Evolutionary conservation across 805 yeast species (phyloP).

Genomic region (Hanseniaspora hatyaiensis): DNA sequence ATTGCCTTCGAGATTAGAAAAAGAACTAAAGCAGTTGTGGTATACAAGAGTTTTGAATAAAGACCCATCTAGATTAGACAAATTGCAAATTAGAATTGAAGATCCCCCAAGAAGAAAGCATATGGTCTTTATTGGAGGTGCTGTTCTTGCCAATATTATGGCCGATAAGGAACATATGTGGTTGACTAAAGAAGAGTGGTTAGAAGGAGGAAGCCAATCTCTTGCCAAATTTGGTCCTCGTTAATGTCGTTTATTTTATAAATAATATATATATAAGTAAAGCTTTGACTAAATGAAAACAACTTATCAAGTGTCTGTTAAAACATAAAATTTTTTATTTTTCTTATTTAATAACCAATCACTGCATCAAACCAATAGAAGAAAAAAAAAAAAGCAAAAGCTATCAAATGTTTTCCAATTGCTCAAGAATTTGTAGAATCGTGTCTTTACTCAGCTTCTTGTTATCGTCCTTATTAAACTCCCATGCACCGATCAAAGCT

Average conservation of each 20-base stretch:
- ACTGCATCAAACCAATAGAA: too few relatives aligned
- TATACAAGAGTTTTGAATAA: constrained; percentile 75
- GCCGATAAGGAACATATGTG: constrained; percentile 98
- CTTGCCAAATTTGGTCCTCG: constrained; percentile 87
- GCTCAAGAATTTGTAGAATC: too few relatives aligned
- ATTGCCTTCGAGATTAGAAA: constrained; percentile 86
- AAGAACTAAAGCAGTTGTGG: constrained; percentile 94
- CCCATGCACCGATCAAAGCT: constrained; percentile 32
- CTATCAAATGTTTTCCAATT: too few relatives aligned
- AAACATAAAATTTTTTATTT: too few relatives aligned
- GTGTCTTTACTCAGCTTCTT: too few relatives aligned
- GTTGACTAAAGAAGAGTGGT: constrained; percentile 94
- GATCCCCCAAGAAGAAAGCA: constrained; percentile 98
- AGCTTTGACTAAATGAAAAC: too few relatives aligned
- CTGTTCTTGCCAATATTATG: constrained; percentile 94
- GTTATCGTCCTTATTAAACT: too few relatives aligned
- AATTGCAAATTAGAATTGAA: constrained; percentile 91
- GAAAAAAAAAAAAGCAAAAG: too few relatives aligned
- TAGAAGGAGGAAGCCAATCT: constrained; percentile 83
- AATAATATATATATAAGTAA: neutral
- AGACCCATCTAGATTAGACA: constrained; percentile 73
- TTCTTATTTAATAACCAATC: too few relatives aligned
- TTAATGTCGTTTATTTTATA: constrained; percentile 26
- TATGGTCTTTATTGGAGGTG: constrained; percentile 98
- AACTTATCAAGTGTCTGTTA: too few relatives aligned